phyloP scores from a whole-genome alignment of 768 basidiomycete genomes.

The Lactifluus piperatus region DNA sequence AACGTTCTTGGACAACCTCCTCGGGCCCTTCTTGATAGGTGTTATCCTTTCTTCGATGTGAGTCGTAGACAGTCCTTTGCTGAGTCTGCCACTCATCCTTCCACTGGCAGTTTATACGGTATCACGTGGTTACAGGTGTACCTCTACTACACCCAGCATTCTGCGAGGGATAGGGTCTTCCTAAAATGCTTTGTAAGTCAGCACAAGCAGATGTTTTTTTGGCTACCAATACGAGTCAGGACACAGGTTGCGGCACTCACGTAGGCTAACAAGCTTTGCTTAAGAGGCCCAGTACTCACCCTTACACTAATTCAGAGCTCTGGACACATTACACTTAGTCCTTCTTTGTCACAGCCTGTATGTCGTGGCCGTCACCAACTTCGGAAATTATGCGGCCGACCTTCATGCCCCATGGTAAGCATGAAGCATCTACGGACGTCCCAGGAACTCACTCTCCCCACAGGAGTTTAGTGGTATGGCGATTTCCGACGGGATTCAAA shows the following conservation, averaged over 20 bases:
- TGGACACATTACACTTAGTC: not conserved
- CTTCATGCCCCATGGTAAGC: slow-evolving; percentile 14
- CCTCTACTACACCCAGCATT: slow-evolving; percentile 8
- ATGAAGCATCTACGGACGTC: not conserved
- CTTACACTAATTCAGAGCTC: not conserved
- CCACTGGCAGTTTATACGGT: slow-evolving; percentile 9
- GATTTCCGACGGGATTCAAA: not conserved
- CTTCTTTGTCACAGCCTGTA: slow-evolving; percentile 9
- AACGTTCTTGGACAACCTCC: not conserved
- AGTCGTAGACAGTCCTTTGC: not conserved
- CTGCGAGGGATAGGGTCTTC: not conserved
- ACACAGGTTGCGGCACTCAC: slow-evolving; percentile 4
- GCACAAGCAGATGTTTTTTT: not conserved
- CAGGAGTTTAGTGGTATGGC: slow-evolving; percentile 10
- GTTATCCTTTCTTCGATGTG: slow-evolving; percentile 6
- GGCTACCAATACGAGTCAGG: not conserved
- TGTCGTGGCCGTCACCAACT: slow-evolving; percentile 1
- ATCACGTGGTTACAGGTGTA: slow-evolving; percentile 13
- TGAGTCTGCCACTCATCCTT: not conserved
- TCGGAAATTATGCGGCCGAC: slow-evolving; percentile 2
- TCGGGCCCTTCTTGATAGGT: slow-evolving; percentile 5
- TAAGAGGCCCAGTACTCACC: no score
- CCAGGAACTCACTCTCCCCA: no score
- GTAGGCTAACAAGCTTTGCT: not conserved
- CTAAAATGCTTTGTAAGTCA: slow-evolving; percentile 10